Conservation (phyloP, 768 basidiomycete genomes). For the Rhodocollybia butyracea region DNA sequence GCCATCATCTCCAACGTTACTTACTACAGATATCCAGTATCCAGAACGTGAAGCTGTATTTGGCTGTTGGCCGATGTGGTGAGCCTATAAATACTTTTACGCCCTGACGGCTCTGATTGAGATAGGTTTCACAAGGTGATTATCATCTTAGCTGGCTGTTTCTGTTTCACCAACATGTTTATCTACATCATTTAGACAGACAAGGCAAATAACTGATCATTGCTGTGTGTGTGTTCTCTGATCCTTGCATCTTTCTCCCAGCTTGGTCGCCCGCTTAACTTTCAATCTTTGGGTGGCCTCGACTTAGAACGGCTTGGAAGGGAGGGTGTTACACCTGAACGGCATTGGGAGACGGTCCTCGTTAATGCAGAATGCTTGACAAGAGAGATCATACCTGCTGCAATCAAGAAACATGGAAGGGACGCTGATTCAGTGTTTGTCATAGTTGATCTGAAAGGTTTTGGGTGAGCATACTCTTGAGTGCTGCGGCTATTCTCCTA, state of each 20-base stretch:
- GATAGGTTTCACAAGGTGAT: constrained; percentile 61
- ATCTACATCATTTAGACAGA: constrained; percentile 46
- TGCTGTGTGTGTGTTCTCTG: background rate
- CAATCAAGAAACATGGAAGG: constrained; percentile 51
- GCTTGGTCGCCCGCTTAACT: constrained; percentile 71
- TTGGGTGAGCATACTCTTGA: constrained; percentile 43
- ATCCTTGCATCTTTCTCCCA: constrained; percentile 19
- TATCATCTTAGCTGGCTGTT: background rate
- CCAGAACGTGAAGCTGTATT: constrained; percentile 68
- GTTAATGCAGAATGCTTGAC: constrained; percentile 64
- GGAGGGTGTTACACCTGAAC: constrained; percentile 49
- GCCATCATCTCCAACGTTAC: background rate
- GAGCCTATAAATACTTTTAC: background rate
- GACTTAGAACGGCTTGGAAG: constrained; percentile 57
- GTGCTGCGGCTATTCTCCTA: background rate
- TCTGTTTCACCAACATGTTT: background rate
- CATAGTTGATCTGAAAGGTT: constrained; percentile 69
- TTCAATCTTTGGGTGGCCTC: constrained; percentile 60
- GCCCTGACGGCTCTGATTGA: background rate
- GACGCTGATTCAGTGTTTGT: constrained; percentile 52
- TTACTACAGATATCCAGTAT: constrained; percentile 40
- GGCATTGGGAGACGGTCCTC: constrained; percentile 59
- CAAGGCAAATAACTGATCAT: constrained; percentile 43
- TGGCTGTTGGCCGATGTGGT: constrained; percentile 73
- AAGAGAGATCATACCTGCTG: constrained; percentile 67